These are phyloP conservation scores for Cladosporium sphaerospermum DNA, from an alignment of 2,329 filamentous ascomycete species.

Conservation along the genomic window DNA sequence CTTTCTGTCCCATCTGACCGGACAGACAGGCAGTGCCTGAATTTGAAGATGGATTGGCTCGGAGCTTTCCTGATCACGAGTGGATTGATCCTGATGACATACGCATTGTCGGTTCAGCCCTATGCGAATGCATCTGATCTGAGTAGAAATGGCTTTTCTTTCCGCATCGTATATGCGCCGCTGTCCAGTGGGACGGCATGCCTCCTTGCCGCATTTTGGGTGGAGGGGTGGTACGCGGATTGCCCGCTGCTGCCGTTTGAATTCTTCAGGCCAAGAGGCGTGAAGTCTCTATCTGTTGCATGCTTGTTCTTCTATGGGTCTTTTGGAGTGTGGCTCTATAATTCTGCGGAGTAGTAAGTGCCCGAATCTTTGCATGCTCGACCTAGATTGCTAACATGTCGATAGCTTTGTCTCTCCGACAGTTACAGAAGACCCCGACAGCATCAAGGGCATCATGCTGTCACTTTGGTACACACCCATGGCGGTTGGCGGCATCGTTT, in stretches of 20 bases:
- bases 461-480: constrained; percentile 32
- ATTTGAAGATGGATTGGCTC: constrained; percentile 33
- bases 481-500: constrained; percentile 28
- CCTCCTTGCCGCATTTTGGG: constrained; percentile 25
- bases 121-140: constrained; percentile 17
- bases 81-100: constrained; percentile 30
- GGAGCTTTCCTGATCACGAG: constrained; percentile 29
- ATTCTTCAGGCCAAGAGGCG: constrained; percentile 29
- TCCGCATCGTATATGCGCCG: constrained; percentile 25
- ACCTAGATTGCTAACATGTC: constrained; percentile 14
- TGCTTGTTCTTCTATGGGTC: constrained; percentile 33
- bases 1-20: constrained; percentile 29
- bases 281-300: constrained; percentile 28
- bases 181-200: constrained; percentile 24
- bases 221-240: constrained; percentile 29
- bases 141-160: constrained; percentile 20
- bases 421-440: constrained; percentile 12
- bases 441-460: constrained; percentile 24
- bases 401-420: constrained; percentile 10
- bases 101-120: constrained; percentile 30
- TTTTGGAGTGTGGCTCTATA: constrained; percentile 30
- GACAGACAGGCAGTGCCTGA: constrained; percentile 25
- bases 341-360: constrained; percentile 21
- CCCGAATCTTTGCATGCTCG: neutral
- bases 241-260: constrained; percentile 31